A percentile compares a stretch with the other conserved stretches of the same genome.
Conservation (phyloP, 2,329 filamentous ascomycete genomes). For the Fusarium buxicola region DNA sequence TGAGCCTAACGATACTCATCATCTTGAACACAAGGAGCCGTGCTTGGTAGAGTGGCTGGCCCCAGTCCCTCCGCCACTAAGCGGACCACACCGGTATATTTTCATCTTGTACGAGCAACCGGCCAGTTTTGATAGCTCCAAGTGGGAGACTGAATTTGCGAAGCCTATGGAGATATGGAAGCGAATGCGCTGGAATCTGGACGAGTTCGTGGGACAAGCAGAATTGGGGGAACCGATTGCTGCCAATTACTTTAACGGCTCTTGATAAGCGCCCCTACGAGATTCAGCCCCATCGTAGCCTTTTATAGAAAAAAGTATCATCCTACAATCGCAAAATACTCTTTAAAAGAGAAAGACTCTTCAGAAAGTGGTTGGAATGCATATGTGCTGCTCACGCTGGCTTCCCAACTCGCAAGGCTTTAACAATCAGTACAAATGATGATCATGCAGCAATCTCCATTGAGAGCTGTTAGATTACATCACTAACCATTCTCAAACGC, state of each 20-base stretch:
- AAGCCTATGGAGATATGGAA: constrained; percentile 50
- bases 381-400: too few species aligned
- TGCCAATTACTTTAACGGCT: not conserved
- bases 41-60: constrained; percentile 56
- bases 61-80: constrained; percentile 59
- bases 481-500: too few species aligned
- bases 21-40: constrained; percentile 24
- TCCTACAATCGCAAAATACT: too few species aligned
- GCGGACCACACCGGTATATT: constrained; percentile 60
- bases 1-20: constrained; percentile 18
- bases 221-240: constrained; percentile 52
- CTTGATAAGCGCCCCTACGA: too few species aligned
- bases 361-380: too few species aligned
- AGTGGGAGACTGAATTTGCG: constrained; percentile 51
- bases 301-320: too few species aligned
- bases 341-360: too few species aligned
- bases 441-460: too few species aligned
- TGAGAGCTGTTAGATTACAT: too few species aligned
- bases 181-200: constrained; percentile 58
- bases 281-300: too few species aligned
- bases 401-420: too few species aligned
- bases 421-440: too few species aligned
- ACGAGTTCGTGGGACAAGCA: constrained; percentile 59
- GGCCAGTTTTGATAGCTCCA: constrained; percentile 17
- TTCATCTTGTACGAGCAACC: constrained; percentile 64